Evolutionary conservation across 2,329 filamentous ascomycete genomes (phyloP), one percentile per base, ranked within the genome.

Genomic region (Beauveria scarabaeidicola): DNA sequence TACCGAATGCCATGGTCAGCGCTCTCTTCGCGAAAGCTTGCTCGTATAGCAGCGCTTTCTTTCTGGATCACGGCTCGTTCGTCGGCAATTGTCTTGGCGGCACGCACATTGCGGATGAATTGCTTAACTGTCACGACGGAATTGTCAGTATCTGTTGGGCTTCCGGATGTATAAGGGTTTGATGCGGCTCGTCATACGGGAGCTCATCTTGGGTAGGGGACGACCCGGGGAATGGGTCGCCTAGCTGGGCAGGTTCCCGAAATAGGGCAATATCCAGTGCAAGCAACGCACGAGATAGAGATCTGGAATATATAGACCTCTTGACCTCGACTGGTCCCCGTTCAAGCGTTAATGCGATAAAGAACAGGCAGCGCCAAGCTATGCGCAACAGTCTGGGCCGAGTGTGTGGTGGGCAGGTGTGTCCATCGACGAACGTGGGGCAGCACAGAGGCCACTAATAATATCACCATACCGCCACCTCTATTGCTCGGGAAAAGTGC

Each of bases 101-200:
- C 93, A 73, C 94, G 91, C 72, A 99, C 94, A 77, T 97, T 97
- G 73, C 94, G 92, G 76, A 99, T 99, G 78, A 99, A 99, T 78
- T 97, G 94, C 80, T 99, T 99, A 74, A 99, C 94, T 97, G 71
- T 61, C 65, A 59, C 60, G 61, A 62, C 59, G 59, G 56, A 25
- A 11, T 41, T 32, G 59, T 58, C 52, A 61, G 36, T 27, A 23
- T 21, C 21, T 25, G 17, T 19, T 15, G 23, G 53, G 38, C 52
- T 27, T 27, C 59, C 50, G 40, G 53, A 47, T 62, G 61, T 40
- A 69, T 64, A 5, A 23, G 11, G 55, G 25, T 2, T 52, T 36
- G 61, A 50, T 50, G 41, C n/a, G 27, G 59, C 51, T 62, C 61
- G 61, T 58, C 70, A 52, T 70, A 75, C 73, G 67, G 55, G 73